phyloP scores from a whole-genome alignment of 208 protist species.

The Phytomonas sp. region DNA sequence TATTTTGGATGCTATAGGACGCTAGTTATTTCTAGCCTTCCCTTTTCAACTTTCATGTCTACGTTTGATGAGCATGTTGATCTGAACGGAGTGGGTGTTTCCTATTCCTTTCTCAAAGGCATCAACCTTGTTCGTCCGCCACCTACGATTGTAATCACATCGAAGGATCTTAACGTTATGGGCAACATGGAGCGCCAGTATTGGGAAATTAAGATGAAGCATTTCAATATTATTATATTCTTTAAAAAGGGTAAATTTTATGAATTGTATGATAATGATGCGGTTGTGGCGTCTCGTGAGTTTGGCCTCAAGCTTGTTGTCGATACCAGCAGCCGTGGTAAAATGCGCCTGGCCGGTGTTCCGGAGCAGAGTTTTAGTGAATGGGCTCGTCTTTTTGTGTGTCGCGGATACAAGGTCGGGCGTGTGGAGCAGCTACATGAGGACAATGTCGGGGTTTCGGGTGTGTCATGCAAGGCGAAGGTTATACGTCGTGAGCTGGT shows the following conservation, averaged over 20 bases:
- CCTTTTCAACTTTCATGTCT: not conserved
- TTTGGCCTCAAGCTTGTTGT: conserved; percentile 93
- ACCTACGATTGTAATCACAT: conserved; percentile 69
- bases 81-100: conserved; percentile 26
- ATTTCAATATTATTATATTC: conserved; percentile 92
- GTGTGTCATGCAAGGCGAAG: conserved; percentile 25
- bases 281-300: conserved; percentile 82
- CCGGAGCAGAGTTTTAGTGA: conserved; percentile 87
- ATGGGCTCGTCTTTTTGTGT: conserved; percentile 91
- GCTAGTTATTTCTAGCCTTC: not conserved
- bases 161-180: conserved; percentile 68
- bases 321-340: conserved; percentile 72
- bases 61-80: not conserved
- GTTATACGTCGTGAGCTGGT: conserved; percentile 82
- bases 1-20: conserved; percentile 6
- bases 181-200: conserved; percentile 93
- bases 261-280: conserved; percentile 93
- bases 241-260: conserved; percentile 97
- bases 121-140: conserved; percentile 52
- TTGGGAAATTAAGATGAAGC: conserved; percentile 91
- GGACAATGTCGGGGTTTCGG: not conserved
- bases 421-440: conserved; percentile 90
- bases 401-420: conserved; percentile 88
- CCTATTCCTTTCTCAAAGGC: conserved; percentile 69
- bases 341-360: conserved; percentile 91